Conservation (phyloP, 2,329 filamentous ascomycete species). For the Diaporthe amygdali region DNA sequence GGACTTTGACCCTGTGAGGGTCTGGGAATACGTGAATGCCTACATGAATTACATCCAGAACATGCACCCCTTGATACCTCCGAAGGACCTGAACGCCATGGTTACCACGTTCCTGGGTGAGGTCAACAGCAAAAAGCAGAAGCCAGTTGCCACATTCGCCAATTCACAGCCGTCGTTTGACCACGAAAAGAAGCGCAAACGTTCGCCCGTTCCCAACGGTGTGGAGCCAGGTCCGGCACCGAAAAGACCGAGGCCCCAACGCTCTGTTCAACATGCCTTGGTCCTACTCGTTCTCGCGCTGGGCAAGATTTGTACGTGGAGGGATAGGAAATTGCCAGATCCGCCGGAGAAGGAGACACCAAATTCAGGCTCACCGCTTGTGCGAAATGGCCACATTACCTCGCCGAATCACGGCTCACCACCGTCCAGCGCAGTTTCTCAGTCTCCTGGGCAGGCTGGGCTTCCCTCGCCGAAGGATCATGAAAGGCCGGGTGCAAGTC, state of each 20-base stretch:
- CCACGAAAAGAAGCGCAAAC: constrained; percentile 58
- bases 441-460: constrained; percentile 46
- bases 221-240: constrained; percentile 34
- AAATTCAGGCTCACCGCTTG: constrained; percentile 43
- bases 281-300: constrained; percentile 84
- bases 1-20: constrained; percentile 56
- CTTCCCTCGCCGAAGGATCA: constrained; percentile 58
- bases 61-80: constrained; percentile 68
- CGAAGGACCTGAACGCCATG: constrained; percentile 56
- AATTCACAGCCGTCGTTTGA: constrained; percentile 29
- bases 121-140: constrained; percentile 40
- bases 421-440: constrained; percentile 49
- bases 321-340: constrained; percentile 57
- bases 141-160: constrained; percentile 25
- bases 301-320: constrained; percentile 76
- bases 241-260: constrained; percentile 58
- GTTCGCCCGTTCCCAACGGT: constrained; percentile 50
- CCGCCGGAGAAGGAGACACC: constrained; percentile 52
- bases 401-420: constrained; percentile 64
- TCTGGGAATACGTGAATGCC: constrained; percentile 59
- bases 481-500: constrained; percentile 50
- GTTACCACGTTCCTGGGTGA: constrained; percentile 57
- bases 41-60: constrained; percentile 68
- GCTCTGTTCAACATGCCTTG: constrained; percentile 80
- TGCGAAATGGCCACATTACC: constrained; percentile 56